Evolutionary conservation across 73 alveolate genomes (phyloP).

Genomic region (Paramecium pentaurelia): DNA sequence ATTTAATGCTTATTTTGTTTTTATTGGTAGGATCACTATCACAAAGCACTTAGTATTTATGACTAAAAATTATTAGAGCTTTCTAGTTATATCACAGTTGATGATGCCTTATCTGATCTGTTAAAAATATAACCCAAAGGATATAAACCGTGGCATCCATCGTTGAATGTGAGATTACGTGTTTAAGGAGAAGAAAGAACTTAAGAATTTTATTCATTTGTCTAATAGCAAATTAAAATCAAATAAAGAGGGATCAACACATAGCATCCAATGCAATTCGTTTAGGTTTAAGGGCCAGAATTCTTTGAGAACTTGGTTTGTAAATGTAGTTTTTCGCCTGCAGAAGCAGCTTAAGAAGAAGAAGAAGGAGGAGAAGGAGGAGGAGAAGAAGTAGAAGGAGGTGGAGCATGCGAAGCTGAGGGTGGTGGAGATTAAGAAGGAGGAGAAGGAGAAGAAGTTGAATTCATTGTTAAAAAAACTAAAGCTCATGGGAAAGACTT

Average conservation of each 20-base stretch:
- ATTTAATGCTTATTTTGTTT: background rate
- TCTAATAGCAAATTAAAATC: conserved; percentile 9
- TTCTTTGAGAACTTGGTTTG: conserved; percentile 20
- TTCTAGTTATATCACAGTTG: conserved; percentile 17
- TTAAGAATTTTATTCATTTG: conserved; percentile 20
- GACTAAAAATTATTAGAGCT: conserved; percentile 30
- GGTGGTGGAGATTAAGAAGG: background rate
- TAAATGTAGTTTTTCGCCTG: conserved; percentile 40
- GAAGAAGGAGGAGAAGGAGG: conserved; percentile 40
- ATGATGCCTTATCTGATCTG: conserved; percentile 32
- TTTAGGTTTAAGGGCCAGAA: conserved; percentile 1
- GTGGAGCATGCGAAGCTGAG: background rate
- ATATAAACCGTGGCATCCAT: conserved; percentile 47
- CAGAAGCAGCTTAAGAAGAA: conserved; percentile 12
- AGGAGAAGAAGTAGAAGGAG: background rate
- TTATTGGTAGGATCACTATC: background rate
- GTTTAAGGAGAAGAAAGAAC: background rate
- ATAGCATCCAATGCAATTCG: background rate
- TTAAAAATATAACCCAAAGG: conserved; percentile 27
- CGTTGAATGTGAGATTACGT: background rate
- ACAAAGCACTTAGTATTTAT: conserved; percentile 13
- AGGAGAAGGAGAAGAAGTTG: conserved; percentile 34
- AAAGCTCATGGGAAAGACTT: conserved; percentile 41
- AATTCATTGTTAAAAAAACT: conserved; percentile 6
- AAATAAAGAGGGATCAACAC: background rate